Base-by-base conservation (phyloP, 2,329 filamentous ascomycete genomes). In the Atkinsonella texensis region DNA sequence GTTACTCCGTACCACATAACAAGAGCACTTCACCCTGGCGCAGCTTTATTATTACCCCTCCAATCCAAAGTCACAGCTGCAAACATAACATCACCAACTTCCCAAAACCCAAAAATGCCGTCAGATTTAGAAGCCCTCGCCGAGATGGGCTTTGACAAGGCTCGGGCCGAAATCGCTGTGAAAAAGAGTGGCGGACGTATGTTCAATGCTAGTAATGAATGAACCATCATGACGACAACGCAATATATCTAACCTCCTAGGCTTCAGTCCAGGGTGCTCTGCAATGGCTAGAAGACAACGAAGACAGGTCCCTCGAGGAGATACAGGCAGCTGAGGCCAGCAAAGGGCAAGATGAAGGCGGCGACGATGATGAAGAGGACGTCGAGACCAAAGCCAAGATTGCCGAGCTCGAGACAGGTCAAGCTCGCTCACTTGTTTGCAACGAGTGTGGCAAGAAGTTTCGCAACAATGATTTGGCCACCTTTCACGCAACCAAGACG, bases 371-470 rank as follows among this genome's bases (percentile, higher is more conserved):
- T 2, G 74, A 79, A 9, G 75, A 74, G 1, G 74, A 56, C 10
- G 73, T 71, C 2, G 74, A 56, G 13, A 73, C 72, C 6, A 70
- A 72, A 46, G 74, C 76, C 35, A 74, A 85, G 59, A 78, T 80
- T 11, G 77, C 82, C 5, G 77, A 80, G n/a, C 73, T 90, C 2
- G 75, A 86, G 60, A 79, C 80, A 1, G 87, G 85, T 53, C 81
- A 84, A 61, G 74, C 80, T 52, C 80, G 82, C 62, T 95, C 89
- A 47, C 80, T 97, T 51, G 78, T 94, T 48, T 98, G 93, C 77
- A 93, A 95, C 57, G 91, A 96, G 52, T 98, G 93, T 64, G 85
- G 86, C 63, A 96, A 95, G 76, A 85, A 83, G 65, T 94, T 98
- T 70, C 79, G 87, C 58, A 88, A 81, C 62, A 80, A 85, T 57